A percentile compares a stretch with the other conserved stretches of the same genome.
These are phyloP conservation scores for Penicillium occitanis DNA, from an alignment of 2,329 filamentous ascomycete species.

Conservation along the genomic window DNA sequence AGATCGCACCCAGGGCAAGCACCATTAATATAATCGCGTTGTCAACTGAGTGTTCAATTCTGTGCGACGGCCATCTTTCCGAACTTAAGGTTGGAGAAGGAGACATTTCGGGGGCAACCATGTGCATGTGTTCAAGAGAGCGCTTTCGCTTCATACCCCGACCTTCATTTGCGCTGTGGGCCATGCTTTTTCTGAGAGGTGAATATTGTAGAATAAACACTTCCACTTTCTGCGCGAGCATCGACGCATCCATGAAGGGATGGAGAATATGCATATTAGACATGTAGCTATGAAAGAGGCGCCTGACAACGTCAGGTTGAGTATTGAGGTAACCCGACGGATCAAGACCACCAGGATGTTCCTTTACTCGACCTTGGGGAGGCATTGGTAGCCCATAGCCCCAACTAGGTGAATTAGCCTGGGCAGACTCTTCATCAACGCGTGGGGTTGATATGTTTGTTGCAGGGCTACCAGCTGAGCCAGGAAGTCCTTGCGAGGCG, in stretches of 20 bases:
- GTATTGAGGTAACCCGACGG: constrained; percentile 54
- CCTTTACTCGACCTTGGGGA: constrained; percentile 29
- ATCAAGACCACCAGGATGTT: constrained; percentile 52
- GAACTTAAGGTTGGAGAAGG: constrained; percentile 24
- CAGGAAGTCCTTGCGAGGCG: neutral
- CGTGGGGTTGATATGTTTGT: constrained; percentile 28
- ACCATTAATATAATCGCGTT: constrained; percentile 82
- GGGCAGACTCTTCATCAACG: constrained; percentile 33
- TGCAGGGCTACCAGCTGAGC: constrained; percentile 41
- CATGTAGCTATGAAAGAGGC: constrained; percentile 57
- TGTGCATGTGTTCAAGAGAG: constrained; percentile 34
- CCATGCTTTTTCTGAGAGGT: constrained; percentile 26
- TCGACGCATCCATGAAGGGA: constrained; percentile 59
- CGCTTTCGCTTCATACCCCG: constrained; percentile 41
- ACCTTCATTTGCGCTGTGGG: constrained; percentile 24
- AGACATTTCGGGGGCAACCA: constrained; percentile 28
- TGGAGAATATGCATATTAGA: constrained; percentile 63
- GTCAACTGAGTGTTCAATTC: constrained; percentile 63
- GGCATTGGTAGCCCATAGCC: constrained; percentile 46
- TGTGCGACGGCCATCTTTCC: constrained; percentile 22
- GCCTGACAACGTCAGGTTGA: constrained; percentile 51
- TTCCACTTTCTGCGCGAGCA: constrained; percentile 54
- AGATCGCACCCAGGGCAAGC: constrained; percentile 83
- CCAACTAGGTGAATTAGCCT: constrained; percentile 51
- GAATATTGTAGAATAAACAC: constrained; percentile 53